Evolutionary conservation across 345 rosid species (phyloP), one percentile per base, ranked within the genome.

Genomic region (Atalantia buxifolia): DNA sequence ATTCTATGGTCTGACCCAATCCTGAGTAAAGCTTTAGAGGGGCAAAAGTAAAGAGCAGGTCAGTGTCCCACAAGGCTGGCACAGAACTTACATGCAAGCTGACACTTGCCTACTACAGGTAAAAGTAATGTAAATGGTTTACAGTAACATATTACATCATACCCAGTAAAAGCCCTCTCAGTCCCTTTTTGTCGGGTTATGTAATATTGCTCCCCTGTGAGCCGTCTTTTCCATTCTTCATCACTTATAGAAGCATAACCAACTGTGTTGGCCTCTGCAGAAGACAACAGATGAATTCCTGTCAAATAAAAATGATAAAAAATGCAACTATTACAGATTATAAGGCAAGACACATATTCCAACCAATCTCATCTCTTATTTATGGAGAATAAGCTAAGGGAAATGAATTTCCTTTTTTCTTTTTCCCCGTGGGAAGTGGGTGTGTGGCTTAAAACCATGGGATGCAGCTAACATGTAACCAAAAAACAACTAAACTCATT

Each of bases 111-210:
- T 19, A 48, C 22, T 10, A 22, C 18, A n/a, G 9, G 22, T 10
- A n/a, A 14, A 63, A 45, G 21, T 13, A 22, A 74, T 24, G 7
- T 6, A 38, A 24, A 10, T 18, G 31, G 21, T 18, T 16, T 18
- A 63, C 22, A 25, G 42, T 71, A 76, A 28, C 28, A 56, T 13
- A 16, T 71, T 48, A 14, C 31, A 85, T 66, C 84, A 75, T 91
- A 93, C 99, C 98, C 98, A 12, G 90, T 86, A 84, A 95, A 95
- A 53, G 99, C 99, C 85, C 94, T 85, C 83, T 95, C 99, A 1
- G 98, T 93, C 10, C 99, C 98, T 70, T 95, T 92, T 38, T 91
- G 91, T 33, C 98, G 89, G 22, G 99, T 86, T 71, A 93, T 56
- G 81, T 91, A 86, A 74, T 86, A 93, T 70, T 95, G 98, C 79